Evolutionary conservation across 164 flowering plant species (phyloP), one percentile per base, ranked within the genome.

Genomic region (Tetrastigma voinierianum): DNA sequence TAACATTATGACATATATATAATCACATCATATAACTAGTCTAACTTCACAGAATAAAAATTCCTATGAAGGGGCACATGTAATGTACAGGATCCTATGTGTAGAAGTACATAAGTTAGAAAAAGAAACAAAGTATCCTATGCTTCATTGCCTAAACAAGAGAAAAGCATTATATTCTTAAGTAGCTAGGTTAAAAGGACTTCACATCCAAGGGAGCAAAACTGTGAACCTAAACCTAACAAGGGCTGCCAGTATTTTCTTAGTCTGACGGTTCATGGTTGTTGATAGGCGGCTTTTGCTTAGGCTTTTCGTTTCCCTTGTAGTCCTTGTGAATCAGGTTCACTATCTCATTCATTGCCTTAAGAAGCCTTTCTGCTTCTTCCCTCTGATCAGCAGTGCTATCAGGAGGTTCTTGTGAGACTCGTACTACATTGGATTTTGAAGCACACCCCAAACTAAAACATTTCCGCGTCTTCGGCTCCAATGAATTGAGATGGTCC

Each of bases 241-340:
- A 32, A 32, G 40, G 40, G 40, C 40, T 32, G 6, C 6, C 40
- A 32, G 40, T 7, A 32, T 32, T 32, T 32, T 16, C 18, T 77
- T 65, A 81, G 51, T 79, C 55, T 15, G 21, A 46, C 44, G 91
- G 87, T 51, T 64, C 67, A 24, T 70, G 66, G 46, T 83, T 84
- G 75, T 87, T 70, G 67, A 80, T 77, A 1, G 88, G 88, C 10
- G 87, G 84, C 71, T 71, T 78, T 10, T 76, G 74, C 63, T 71
- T 67, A 54, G 78, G 75, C 70, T 9, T 65, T 13, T 20, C n/a
- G 46, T 2, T 67, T n/a, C 84, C 86, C 24, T 6, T 51, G 73
- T 87, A 84, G 66, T 84, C 88, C 68, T 61, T 80, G 20, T 77
- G 70, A 75, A 85, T 78, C 67, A 84, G 52, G 52, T 67, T 81